These are phyloP conservation scores for Tulasnella sp. DNA, from an alignment of 768 basidiomycete species.

Conservation along the genomic window DNA sequence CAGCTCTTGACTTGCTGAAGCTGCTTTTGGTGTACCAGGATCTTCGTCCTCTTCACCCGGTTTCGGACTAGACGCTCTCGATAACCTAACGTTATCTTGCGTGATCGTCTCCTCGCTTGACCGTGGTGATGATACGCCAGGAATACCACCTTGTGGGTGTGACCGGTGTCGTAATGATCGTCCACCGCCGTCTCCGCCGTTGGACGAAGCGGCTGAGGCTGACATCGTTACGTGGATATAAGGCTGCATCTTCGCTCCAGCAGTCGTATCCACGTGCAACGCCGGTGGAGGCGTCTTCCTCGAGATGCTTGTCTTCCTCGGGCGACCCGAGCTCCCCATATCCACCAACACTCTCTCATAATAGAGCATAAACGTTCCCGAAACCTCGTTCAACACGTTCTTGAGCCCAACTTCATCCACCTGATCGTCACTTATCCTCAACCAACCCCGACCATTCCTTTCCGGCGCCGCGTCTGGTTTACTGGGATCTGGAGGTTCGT, in stretches of 20 bases:
- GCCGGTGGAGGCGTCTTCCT: neutral
- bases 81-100: constrained; percentile 1
- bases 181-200: neutral
- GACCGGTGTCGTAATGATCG: neutral
- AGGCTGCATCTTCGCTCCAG: neutral
- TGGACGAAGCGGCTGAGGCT: neutral
- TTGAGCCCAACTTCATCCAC: constrained; percentile 74
- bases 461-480: neutral
- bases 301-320: neutral
- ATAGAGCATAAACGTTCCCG: constrained; percentile 85
- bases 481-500: neutral
- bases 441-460: constrained; percentile 52
- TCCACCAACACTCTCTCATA: constrained; percentile 65
- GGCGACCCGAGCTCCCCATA: neutral
- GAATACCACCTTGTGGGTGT: neutral
- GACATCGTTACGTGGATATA: neutral
- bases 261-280: neutral
- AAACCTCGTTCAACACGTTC: constrained; percentile 66
- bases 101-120: constrained; percentile 21
- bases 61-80: neutral
- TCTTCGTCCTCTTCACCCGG: neutral
- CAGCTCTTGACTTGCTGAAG: neutral
- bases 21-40: neutral
- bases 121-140: neutral
- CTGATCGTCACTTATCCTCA: constrained; percentile 80